A percentile compares a stretch with the other conserved stretches of the same genome.
Conservation (phyloP, 495 filamentous ascomycete genomes). For the Penicillium paxilli region DNA sequence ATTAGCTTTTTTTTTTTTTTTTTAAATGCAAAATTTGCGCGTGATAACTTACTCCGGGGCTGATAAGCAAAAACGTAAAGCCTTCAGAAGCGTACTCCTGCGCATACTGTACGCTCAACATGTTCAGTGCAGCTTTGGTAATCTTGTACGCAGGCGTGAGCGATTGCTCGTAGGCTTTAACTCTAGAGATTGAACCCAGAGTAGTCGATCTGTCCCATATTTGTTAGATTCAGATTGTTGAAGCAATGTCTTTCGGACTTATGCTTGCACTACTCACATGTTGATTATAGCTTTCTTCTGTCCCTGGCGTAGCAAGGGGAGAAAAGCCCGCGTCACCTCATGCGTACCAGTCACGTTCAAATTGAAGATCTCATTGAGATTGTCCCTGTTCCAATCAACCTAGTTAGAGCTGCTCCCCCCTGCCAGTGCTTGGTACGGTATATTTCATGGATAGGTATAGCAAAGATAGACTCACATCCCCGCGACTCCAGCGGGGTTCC, state of each 20-base stretch:
- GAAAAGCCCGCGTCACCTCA: conserved; percentile 40
- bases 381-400: conserved; percentile 25
- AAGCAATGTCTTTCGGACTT: too few relatives aligned
- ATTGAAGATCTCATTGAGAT: conserved; percentile 40
- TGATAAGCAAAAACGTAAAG: conserved; percentile 45
- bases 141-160: conserved; percentile 50
- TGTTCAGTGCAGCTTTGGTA: conserved; percentile 52
- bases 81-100: conserved; percentile 37
- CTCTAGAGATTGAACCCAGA: conserved; percentile 41
- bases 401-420: too few relatives aligned
- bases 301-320: conserved; percentile 48
- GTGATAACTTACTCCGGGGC: conserved; percentile 48
- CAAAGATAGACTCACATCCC: conserved; percentile 29
- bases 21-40: too few relatives aligned
- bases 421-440: conserved; percentile 1
- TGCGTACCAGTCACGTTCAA: conserved; percentile 48
- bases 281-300: conserved; percentile 47
- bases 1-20: neutral
- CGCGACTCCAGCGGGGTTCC: conserved; percentile 23
- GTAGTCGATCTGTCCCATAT: conserved; percentile 27
- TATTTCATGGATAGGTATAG: neutral
- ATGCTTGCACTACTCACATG: conserved; percentile 32
- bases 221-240: neutral
- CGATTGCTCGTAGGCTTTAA: conserved; percentile 12
- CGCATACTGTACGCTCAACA: conserved; percentile 50